phyloP scores from a whole-genome alignment of 116 monocot genomes.

The Cymodocea nodosa region DNA sequence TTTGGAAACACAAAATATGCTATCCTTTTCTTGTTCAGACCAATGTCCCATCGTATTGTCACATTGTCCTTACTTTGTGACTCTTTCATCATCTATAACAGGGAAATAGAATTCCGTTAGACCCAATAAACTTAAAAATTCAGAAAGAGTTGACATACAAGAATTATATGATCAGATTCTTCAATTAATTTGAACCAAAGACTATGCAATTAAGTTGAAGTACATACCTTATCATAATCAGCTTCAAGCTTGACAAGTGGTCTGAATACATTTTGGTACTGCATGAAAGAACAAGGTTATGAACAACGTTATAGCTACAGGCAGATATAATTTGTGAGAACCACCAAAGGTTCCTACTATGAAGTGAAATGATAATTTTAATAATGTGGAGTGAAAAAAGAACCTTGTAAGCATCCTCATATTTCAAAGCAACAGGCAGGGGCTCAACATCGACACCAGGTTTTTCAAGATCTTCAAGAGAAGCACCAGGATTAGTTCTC shows the following conservation, averaged over 20 bases:
- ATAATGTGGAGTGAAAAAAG: background rate
- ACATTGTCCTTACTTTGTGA: constrained; percentile 96
- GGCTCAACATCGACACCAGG: constrained; percentile 99
- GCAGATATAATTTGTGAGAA: no score
- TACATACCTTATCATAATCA: constrained; percentile 88
- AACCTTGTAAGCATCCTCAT: constrained; percentile 99
- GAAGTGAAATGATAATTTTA: no score
- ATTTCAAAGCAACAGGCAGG: constrained; percentile 79
- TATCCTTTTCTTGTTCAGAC: constrained; percentile 93
- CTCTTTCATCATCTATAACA: constrained; percentile 89
- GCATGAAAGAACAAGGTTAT: constrained; percentile 12
- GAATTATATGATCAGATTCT: no score
- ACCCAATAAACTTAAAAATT: background rate
- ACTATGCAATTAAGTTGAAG: no score
- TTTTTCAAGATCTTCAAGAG: constrained; percentile 97
- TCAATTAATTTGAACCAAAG: no score
- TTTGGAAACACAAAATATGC: constrained; percentile 99
- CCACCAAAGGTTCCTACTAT: no score
- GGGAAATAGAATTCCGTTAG: background rate
- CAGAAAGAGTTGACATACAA: background rate
- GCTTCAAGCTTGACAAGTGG: constrained; percentile 99
- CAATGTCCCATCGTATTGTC: constrained; percentile 92
- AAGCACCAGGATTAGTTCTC: constrained; percentile 96
- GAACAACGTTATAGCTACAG: background rate
- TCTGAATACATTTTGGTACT: constrained; percentile 99